Evolutionary conservation across 1,284 basidiomycete genomes (phyloP).

Genomic region (Ustilago cynodontis): DNA sequence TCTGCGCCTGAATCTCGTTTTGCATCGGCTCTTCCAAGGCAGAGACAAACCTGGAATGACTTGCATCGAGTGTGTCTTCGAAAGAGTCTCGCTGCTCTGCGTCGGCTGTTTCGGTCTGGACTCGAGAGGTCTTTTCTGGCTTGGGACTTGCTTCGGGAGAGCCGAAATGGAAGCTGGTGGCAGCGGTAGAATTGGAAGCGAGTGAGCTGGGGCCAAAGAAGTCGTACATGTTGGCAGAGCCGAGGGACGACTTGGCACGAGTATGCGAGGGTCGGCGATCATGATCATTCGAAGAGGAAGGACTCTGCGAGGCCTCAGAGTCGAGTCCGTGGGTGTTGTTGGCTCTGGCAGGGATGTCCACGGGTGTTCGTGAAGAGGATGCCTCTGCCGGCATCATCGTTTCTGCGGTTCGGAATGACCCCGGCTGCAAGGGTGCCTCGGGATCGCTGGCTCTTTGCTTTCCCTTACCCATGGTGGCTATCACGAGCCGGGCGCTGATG

Average conservation of each 20-base stretch:
- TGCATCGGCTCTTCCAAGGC: neutral
- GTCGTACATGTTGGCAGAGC: constrained; percentile 40
- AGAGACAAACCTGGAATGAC: neutral
- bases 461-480: constrained; percentile 26
- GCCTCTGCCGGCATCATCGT: neutral
- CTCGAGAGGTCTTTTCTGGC: neutral
- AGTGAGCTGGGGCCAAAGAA: constrained; percentile 54
- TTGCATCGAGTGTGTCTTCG: constrained; percentile 22
- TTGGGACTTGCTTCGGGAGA: constrained; percentile 36
- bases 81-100: constrained; percentile 10
- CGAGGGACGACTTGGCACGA: constrained; percentile 41
- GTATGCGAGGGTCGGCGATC: constrained; percentile 30
- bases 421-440: neutral
- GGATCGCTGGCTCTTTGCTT: constrained; percentile 26
- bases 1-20: neutral
- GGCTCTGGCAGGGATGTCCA: constrained; percentile 18
- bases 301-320: neutral
- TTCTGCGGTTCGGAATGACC: neutral
- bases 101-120: neutral
- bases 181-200: constrained; percentile 39
- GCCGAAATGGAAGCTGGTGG: constrained; percentile 46
- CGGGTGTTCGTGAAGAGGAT: constrained; percentile 7
- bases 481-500: neutral
- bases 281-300: neutral
- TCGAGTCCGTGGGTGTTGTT: neutral